These are phyloP conservation scores for Talaromyces sp. DNA, from an alignment of 2,329 filamentous ascomycete genomes.

Conservation along the genomic window DNA sequence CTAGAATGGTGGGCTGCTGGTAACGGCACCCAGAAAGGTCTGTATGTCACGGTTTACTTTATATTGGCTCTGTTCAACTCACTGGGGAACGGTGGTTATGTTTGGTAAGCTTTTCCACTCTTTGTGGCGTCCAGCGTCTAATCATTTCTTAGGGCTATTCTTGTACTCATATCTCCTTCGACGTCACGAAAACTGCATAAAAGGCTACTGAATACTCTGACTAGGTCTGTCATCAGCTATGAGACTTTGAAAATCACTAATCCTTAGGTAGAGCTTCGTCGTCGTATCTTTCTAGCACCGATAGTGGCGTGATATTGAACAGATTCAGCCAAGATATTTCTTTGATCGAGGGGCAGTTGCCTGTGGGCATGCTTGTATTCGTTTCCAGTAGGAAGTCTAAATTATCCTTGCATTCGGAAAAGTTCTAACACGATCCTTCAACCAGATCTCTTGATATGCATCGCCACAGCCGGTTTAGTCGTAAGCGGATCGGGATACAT, in stretches of 20 bases:
- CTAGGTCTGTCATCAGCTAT: slow-evolving; percentile 43
- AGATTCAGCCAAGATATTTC: slow-evolving; percentile 42
- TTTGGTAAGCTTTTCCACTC: slow-evolving; percentile 1
- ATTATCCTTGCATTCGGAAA: not conserved
- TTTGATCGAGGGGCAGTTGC: slow-evolving; percentile 44
- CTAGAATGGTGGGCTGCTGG: slow-evolving; percentile 42
- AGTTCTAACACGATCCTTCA: not conserved
- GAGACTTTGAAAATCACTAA: slow-evolving; percentile 21
- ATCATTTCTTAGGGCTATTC: not conserved
- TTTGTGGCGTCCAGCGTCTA: not conserved
- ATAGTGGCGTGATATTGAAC: slow-evolving; percentile 32
- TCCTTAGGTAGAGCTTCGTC: not conserved
- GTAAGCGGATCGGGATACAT: slow-evolving; percentile 48
- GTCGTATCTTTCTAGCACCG: slow-evolving; percentile 19
- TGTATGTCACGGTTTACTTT: slow-evolving; percentile 39
- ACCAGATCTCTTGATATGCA: slow-evolving; percentile 30
- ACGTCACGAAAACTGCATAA: slow-evolving; percentile 14
- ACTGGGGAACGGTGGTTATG: slow-evolving; percentile 35
- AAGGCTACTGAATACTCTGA: slow-evolving; percentile 50
- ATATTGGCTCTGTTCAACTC: slow-evolving; percentile 38
- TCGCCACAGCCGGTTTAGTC: slow-evolving; percentile 50
- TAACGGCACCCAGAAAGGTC: slow-evolving; percentile 28
- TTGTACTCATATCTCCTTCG: slow-evolving; percentile 11
- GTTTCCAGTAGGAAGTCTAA: slow-evolving; percentile 29
- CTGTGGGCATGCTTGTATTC: slow-evolving; percentile 39